phyloP scores from a whole-genome alignment of 1,139 yeast genomes.

The Suhomyces panamericanus region DNA sequence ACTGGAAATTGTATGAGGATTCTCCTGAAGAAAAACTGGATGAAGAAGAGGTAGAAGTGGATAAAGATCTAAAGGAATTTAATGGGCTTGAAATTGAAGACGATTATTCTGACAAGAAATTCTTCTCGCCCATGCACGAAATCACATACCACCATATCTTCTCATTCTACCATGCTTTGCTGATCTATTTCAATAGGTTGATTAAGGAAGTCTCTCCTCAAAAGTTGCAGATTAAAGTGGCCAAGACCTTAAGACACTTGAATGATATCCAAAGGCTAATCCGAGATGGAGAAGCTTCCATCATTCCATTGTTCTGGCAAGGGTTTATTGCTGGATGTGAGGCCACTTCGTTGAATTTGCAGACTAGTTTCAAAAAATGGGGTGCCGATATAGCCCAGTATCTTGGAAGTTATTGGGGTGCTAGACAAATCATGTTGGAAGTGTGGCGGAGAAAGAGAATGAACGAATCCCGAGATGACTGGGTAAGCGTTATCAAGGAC shows the following conservation, averaged over 20 bases:
- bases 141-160: conserved; percentile 81
- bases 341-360: conserved; percentile 59
- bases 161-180: conserved; percentile 74
- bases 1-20: conserved; percentile 50
- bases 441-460: conserved; percentile 77
- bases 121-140: conserved; percentile 59
- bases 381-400: conserved; percentile 75
- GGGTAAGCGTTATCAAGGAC: conserved; percentile 78
- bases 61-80: conserved; percentile 6
- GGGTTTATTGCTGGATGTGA: conserved; percentile 90
- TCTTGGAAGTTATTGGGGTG: conserved; percentile 85
- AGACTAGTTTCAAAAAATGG: conserved; percentile 73
- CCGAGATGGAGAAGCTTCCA: conserved; percentile 53
- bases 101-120: conserved; percentile 26
- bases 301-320: conserved; percentile 84
- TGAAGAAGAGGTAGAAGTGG: conserved; percentile 9
- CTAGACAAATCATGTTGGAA: conserved; percentile 79
- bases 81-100: conserved; percentile 13
- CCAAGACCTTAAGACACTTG: conserved; percentile 61
- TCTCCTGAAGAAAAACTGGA: background rate
- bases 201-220: conserved; percentile 55
- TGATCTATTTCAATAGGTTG: conserved; percentile 73
- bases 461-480: conserved; percentile 59
- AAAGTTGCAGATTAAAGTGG: conserved; percentile 59
- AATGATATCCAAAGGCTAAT: conserved; percentile 62